Evolutionary conservation across 257 asterid species (phyloP).

Genomic region (Ilex aquifolium): DNA sequence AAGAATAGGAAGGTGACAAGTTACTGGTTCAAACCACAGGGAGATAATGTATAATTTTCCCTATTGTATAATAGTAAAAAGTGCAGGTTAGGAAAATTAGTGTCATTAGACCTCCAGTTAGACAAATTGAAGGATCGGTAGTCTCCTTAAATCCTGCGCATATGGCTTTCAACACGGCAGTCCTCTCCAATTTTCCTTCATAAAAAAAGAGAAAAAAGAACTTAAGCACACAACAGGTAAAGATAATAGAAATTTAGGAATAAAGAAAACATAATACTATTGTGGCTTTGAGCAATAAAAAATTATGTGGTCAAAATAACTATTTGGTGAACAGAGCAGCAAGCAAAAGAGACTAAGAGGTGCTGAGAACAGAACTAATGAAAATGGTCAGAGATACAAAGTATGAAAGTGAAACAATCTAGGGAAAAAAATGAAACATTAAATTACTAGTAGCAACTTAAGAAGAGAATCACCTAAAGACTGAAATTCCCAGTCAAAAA

Average conservation of each 20-base stretch:
- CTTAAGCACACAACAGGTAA: background rate
- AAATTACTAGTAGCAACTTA: too few relatives aligned
- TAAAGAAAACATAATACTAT: background rate
- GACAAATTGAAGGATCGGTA: conserved; percentile 83
- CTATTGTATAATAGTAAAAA: too few relatives aligned
- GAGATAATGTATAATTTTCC: too few relatives aligned
- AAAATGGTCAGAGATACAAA: background rate
- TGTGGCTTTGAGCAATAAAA: background rate
- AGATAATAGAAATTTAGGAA: background rate
- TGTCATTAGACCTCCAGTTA: conserved; percentile 47
- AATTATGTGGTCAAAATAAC: too few relatives aligned
- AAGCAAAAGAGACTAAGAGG: too few relatives aligned
- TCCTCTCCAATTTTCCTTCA: conserved; percentile 76
- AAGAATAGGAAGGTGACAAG: too few relatives aligned
- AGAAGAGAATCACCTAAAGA: too few relatives aligned
- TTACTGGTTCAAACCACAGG: too few relatives aligned
- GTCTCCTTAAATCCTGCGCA: conserved; percentile 94
- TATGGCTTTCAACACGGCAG: conserved; percentile 72
- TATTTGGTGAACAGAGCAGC: too few relatives aligned
- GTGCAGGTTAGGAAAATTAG: background rate
- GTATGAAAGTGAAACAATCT: background rate
- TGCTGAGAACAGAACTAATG: background rate
- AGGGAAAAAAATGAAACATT: background rate
- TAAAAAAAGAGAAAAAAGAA: background rate
- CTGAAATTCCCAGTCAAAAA: too few relatives aligned